Conservation (phyloP, 2,329 filamentous ascomycete species). For the Pseudocercospora pini-densiflorae region DNA sequence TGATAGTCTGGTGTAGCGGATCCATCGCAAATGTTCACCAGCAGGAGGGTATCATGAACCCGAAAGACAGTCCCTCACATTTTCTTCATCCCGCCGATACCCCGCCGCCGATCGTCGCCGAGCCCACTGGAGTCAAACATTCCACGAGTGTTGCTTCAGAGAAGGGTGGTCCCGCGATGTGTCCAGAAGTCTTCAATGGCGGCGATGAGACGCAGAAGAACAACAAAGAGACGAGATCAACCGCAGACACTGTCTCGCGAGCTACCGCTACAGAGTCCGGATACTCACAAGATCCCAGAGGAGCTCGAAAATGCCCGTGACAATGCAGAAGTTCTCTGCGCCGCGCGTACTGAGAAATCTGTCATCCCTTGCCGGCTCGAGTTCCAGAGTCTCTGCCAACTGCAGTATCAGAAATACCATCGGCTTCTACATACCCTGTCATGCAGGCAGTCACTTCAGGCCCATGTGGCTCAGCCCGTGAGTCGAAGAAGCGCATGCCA, state of each 20-base stretch:
- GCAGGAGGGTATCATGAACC: no score
- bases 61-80: no score
- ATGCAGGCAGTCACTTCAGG: neutral
- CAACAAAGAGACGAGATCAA: no score
- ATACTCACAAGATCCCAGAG: neutral
- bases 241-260: neutral
- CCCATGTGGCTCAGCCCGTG: neutral
- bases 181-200: no score
- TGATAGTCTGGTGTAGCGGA: no score
- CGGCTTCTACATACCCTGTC: neutral
- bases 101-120: no score
- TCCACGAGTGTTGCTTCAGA: no score
- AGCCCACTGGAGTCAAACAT: no score
- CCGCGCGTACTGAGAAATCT: neutral
- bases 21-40: no score
- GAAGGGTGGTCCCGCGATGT: no score
- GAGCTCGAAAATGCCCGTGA: neutral
- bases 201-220: no score
- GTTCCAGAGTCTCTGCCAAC: neutral
- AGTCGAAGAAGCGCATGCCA: neutral
- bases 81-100: no score
- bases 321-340: neutral
- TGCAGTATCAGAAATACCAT: neutral
- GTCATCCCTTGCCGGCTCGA: neutral
- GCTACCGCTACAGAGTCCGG: neutral